Percentiles rank a stretch among this genome's conserved stretches.
These are phyloP conservation scores for Blastobotrys proliferans DNA, from an alignment of 1,139 yeast species.

Conservation along the genomic window DNA sequence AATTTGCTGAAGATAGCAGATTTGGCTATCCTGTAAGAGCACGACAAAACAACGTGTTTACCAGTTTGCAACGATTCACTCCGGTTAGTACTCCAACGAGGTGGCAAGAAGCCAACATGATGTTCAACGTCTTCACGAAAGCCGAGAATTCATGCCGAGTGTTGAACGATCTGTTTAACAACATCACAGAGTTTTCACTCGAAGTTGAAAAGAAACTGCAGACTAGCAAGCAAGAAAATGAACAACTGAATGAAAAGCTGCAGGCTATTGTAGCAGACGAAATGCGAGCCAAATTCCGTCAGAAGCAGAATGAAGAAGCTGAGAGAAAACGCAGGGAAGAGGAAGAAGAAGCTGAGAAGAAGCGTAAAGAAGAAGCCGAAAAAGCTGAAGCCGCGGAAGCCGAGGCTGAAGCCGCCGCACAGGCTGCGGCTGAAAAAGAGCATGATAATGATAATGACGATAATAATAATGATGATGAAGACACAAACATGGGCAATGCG, in stretches of 20 bases:
- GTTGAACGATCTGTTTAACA: constrained; percentile 47
- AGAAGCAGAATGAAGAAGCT: constrained; percentile 25
- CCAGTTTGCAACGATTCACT: constrained; percentile 21
- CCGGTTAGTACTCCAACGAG: constrained; percentile 62
- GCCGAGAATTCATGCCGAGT: constrained; percentile 45
- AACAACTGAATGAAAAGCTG: constrained; percentile 36
- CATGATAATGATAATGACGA: constrained; percentile 3
- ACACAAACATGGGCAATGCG: constrained; percentile 14
- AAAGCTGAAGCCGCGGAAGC: constrained; percentile 16
- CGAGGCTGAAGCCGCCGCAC: constrained; percentile 16
- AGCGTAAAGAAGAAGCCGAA: constrained; percentile 21
- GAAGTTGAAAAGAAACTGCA: constrained; percentile 38
- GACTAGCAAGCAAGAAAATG: constrained; percentile 26
- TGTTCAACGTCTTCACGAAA: constrained; percentile 45
- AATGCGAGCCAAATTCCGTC: constrained; percentile 23
- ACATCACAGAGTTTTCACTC: constrained; percentile 31
- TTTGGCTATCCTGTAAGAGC: constrained; percentile 20
- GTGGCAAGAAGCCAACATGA: constrained; percentile 59
- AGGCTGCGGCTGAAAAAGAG: constrained; percentile 17
- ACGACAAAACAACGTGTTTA: constrained; percentile 14
- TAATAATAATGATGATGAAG: constrained; percentile 20
- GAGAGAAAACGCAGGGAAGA: constrained; percentile 30
- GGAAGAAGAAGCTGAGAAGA: constrained; percentile 17
- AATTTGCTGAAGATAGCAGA: constrained; percentile 6
- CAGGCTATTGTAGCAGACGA: constrained; percentile 31